phyloP scores from a whole-genome alignment of 768 basidiomycete genomes.

The Panellus pusillus region DNA sequence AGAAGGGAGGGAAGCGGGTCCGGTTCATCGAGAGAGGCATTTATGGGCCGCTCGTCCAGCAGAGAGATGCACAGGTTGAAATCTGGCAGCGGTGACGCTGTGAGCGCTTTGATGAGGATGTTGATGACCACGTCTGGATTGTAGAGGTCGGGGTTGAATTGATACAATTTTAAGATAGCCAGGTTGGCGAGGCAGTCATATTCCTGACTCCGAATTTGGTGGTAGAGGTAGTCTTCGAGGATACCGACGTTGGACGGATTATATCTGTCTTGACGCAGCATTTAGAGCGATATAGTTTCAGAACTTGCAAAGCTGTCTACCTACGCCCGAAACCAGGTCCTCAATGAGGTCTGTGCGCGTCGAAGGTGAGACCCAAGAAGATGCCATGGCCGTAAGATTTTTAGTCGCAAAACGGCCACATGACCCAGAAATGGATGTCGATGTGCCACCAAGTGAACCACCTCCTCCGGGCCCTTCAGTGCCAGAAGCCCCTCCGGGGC shows the following conservation, averaged over 20 bases:
- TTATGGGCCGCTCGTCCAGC: slow-evolving; percentile 70
- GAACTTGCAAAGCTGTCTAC: slow-evolving; percentile 42
- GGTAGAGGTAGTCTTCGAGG: slow-evolving; percentile 95
- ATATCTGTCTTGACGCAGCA: slow-evolving; percentile 73
- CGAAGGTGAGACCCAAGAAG: slow-evolving; percentile 71
- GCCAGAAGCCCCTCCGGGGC: slow-evolving; percentile 22
- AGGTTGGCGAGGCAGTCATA: slow-evolving; percentile 96
- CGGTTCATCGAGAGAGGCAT: slow-evolving; percentile 66
- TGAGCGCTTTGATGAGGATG: slow-evolving; percentile 90
- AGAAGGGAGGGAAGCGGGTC: slow-evolving; percentile 77
- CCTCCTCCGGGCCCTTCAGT: not conserved
- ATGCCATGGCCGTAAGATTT: slow-evolving; percentile 40
- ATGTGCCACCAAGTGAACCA: not conserved
- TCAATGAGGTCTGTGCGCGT: slow-evolving; percentile 87
- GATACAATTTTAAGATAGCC: slow-evolving; percentile 53
- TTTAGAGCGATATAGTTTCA: not conserved
- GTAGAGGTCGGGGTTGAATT: slow-evolving; percentile 92
- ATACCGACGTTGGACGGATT: slow-evolving; percentile 93
- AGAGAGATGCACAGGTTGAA: slow-evolving; percentile 94
- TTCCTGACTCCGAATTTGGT: slow-evolving; percentile 87
- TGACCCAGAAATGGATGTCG: not conserved
- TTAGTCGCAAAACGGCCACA: not conserved
- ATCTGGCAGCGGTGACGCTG: slow-evolving; percentile 84
- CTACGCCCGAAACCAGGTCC: slow-evolving; percentile 87
- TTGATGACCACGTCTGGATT: slow-evolving; percentile 93